Conservation (phyloP, 1,139 yeast species). For the Scheffersomyces segobiensis region DNA sequence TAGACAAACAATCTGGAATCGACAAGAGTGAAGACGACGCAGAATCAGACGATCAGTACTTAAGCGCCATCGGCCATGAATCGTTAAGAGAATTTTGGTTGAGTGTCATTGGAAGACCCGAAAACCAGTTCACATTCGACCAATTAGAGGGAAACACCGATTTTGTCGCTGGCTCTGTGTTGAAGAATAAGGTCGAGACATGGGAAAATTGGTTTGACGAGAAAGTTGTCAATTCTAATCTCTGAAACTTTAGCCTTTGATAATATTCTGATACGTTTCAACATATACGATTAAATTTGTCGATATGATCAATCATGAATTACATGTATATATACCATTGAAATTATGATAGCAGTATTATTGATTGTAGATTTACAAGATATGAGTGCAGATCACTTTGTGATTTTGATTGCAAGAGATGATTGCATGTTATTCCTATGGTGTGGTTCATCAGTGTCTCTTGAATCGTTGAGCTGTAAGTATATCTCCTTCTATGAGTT, state of each 20-base stretch:
- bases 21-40: constrained; percentile 32
- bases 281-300: constrained; percentile 1
- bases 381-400: background rate
- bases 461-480: no score
- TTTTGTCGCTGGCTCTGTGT: constrained; percentile 69
- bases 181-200: constrained; percentile 48
- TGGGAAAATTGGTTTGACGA: constrained; percentile 86
- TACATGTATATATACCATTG: background rate
- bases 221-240: constrained; percentile 54
- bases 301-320: background rate
- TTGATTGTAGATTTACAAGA: background rate
- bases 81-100: constrained; percentile 41
- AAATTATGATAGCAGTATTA: no score
- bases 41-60: constrained; percentile 28
- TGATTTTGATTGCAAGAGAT: no score
- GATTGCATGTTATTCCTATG: background rate
- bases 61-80: constrained; percentile 22
- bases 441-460: background rate
- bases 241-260: background rate
- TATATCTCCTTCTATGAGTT: background rate
- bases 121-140: constrained; percentile 53
- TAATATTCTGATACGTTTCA: background rate
- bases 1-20: constrained; percentile 28
- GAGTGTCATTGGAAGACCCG: constrained; percentile 45
- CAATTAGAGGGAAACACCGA: constrained; percentile 74